Conservation (phyloP, 805 yeast genomes). For the Limtongia smithiae region DNA sequence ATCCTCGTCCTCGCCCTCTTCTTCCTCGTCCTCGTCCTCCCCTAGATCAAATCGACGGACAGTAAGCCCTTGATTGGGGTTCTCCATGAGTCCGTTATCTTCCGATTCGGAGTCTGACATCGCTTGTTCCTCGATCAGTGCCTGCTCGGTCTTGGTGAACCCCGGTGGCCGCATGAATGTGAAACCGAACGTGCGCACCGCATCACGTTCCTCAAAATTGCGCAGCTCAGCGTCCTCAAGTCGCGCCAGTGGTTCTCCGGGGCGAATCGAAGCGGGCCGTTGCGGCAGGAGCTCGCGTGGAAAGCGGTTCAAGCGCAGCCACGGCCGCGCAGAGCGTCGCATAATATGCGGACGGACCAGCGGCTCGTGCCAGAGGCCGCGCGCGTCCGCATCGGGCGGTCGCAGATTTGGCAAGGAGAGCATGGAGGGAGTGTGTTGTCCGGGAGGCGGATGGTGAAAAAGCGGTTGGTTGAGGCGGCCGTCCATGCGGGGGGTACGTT, state of each 20-base stretch:
- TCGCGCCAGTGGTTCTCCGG: background rate
- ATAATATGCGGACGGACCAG: conserved; percentile 4
- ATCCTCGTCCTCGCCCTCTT: conserved; percentile 32
- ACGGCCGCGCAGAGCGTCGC: conserved; percentile 1
- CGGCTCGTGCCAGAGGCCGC: conserved; percentile 13
- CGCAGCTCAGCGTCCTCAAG: conserved; percentile 17
- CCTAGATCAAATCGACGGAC: conserved; percentile 21
- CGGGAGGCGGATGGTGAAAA: no score
- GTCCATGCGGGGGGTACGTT: no score
- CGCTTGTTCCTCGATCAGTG: conserved; percentile 33
- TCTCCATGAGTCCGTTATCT: conserved; percentile 38
- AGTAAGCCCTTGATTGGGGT: conserved; percentile 31
- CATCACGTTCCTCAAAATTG: conserved; percentile 16
- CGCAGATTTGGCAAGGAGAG: no score
- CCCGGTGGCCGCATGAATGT: conserved; percentile 57
- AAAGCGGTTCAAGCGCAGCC: background rate
- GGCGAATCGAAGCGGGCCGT: no score
- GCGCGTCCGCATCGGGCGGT: background rate
- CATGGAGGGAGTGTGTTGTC: no score
- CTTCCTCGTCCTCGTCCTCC: conserved; percentile 33
- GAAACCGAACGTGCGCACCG: conserved; percentile 47
- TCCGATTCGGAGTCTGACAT: conserved; percentile 34
- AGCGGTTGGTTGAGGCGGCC: no score
- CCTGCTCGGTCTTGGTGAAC: conserved; percentile 49
- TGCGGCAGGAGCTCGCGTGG: no score